Base-by-base conservation (phyloP, 176 grass and related monocot genomes). In the Tuctoria greenei region DNA sequence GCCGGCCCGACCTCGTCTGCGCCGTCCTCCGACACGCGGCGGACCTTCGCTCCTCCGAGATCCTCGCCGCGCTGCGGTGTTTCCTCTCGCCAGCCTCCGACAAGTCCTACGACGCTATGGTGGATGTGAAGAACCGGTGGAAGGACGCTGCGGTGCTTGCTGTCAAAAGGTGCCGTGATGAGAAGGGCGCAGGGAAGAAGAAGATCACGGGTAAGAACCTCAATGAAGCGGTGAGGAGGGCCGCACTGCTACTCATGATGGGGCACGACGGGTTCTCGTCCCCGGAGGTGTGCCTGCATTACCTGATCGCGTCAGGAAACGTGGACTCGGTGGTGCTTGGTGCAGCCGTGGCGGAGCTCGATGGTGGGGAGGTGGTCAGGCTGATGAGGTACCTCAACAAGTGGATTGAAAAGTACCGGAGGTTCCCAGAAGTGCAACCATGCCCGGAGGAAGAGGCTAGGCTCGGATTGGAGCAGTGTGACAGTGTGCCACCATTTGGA, bases 221-320 rank as follows among this genome's bases (percentile, higher is more conserved):
- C 31, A 68, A 43, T 21, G 59, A 52, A 2, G 10, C 36, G 44
- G 45, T 68, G 7, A 91, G 83, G 51, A 84, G 66, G 39, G 84
- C 86, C 0, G 82, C 86, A 4, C 25, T 89, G 84, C 86, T 92
- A 41, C 84, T 97, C 43, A 88, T 97, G 91, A 87, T 97, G 75
- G 89, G 88, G 2, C 79, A 87, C 60, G 95, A 92, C 24, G 81
- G 79, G 1, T 97, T 90, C 73, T 35, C 84, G 12, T 87, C 95
- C 4, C 86, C 84, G 0, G 88, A 97, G 73, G 39, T 92, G 47
- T 93, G 95, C 81, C 86, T 93, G 72, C 91, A 93, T 69, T 92
- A 97, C 67, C 66, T 97, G 24, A 69, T 97, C 8, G 84, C 91
- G 0, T 92, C 88, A 1, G 75, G 62, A 10, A 87, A 81, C 23